These are phyloP conservation scores for Chlamydomonas schloesseri DNA, from an alignment of 139 green algal genomes.

Conservation along the genomic window DNA sequence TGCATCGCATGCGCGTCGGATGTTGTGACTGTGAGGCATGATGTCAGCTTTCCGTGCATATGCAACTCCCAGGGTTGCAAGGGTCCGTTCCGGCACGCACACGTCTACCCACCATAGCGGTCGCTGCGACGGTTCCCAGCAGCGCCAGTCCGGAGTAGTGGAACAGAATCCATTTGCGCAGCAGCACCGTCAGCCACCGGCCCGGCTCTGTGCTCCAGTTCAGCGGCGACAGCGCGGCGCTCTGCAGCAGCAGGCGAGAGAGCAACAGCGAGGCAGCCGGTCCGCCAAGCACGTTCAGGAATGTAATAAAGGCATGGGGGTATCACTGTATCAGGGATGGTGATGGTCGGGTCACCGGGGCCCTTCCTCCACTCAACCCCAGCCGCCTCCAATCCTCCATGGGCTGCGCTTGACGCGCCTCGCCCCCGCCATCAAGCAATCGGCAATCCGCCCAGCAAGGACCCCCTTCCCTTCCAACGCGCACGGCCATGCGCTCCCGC, in stretches of 20 bases:
- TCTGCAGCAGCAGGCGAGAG: neutral
- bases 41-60: no score
- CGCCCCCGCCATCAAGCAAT: no score
- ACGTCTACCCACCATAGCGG: neutral
- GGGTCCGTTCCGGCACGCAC: no score
- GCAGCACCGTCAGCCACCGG: neutral
- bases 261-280: neutral
- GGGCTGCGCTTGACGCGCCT: no score
- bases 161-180: conserved; percentile 19
- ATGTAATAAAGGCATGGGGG: no score
- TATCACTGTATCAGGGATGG: neutral
- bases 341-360: neutral
- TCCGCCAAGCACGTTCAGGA: no score
- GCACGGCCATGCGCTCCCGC: neutral
- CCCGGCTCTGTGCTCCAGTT: neutral
- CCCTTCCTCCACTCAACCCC: neutral
- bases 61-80: no score
- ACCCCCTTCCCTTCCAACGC: neutral
- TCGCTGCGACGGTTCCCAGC: conserved; percentile 7
- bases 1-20: no score
- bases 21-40: no score
- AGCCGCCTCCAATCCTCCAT: no score
- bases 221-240: neutral
- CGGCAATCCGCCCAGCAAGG: neutral
- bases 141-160: conserved; percentile 26